phyloP scores from a whole-genome alignment of 306 rosid species.

The Pterocarpus santalinus region DNA sequence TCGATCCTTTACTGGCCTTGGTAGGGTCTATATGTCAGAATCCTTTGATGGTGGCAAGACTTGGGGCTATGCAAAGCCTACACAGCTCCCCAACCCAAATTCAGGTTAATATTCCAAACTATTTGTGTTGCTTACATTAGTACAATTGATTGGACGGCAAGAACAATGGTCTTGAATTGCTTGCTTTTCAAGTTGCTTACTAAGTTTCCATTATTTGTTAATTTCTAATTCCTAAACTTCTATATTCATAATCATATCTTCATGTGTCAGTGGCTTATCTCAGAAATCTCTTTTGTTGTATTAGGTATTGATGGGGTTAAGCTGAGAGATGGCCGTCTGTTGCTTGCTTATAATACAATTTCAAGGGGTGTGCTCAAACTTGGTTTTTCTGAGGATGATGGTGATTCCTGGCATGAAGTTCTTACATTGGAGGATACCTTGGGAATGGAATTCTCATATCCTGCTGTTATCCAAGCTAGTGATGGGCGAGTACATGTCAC shows the following conservation, averaged over 20 bases:
- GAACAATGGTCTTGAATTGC: constrained; percentile 31
- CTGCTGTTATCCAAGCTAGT: constrained; percentile 90
- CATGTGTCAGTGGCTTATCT: too few relatives aligned
- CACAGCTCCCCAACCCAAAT: constrained; percentile 90
- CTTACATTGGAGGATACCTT: constrained; percentile 76
- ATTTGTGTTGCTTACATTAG: constrained; percentile 29
- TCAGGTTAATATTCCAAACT: constrained; percentile 67
- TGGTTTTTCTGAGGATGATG: constrained; percentile 80
- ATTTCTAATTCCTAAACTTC: too few relatives aligned
- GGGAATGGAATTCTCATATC: constrained; percentile 92
- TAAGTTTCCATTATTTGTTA: background rate
- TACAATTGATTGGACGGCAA: background rate
- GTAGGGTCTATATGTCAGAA: constrained; percentile 77
- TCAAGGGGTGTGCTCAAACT: constrained; percentile 89
- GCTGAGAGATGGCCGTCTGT: constrained; percentile 71
- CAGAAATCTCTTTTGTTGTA: constrained; percentile 7
- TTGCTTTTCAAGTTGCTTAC: constrained; percentile 6
- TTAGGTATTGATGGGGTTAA: constrained; percentile 92
- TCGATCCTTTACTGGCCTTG: constrained; percentile 73
- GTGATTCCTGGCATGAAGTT: constrained; percentile 82
- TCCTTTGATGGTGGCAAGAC: constrained; percentile 78
- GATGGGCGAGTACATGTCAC: constrained; percentile 85
- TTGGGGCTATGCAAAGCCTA: constrained; percentile 81
- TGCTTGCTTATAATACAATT: constrained; percentile 76
- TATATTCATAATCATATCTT: too few relatives aligned